A percentile compares a stretch with the other conserved stretches of the same genome.
Conservation (phyloP, 129 eudicot genomes). For the Mikania micrantha region DNA sequence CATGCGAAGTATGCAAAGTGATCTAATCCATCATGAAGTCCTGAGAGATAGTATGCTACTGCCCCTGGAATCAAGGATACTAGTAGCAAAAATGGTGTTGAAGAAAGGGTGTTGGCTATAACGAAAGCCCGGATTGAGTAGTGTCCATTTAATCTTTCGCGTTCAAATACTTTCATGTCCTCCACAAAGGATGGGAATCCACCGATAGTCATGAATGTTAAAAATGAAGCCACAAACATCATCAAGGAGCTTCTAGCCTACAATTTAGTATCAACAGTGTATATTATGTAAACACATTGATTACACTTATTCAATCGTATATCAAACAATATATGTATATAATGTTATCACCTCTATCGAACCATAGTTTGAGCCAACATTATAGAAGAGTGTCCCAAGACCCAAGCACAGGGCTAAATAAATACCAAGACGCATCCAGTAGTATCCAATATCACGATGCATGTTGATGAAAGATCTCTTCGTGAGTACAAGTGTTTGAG, state of each 20-base stretch:
- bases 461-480: conserved; percentile 49
- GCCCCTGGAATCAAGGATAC: conserved; percentile 38
- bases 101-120: conserved; percentile 40
- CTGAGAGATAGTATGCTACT: conserved; percentile 27
- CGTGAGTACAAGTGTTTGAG: conserved; percentile 49
- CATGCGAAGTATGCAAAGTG: conserved; percentile 30
- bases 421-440: conserved; percentile 59
- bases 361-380: conserved; percentile 37
- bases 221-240: conserved; percentile 58
- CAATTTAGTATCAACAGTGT: neutral
- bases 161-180: conserved; percentile 61
- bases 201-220: conserved; percentile 85
- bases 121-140: conserved; percentile 30
- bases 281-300: no score
- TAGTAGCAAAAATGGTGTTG: conserved; percentile 33
- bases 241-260: conserved; percentile 79
- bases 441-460: conserved; percentile 63
- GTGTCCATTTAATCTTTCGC: conserved; percentile 43
- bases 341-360: conserved; percentile 39
- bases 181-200: conserved; percentile 89
- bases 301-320: no score
- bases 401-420: conserved; percentile 37
- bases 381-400: conserved; percentile 43
- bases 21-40: conserved; percentile 31
- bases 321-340: neutral